A percentile compares a stretch with the other conserved stretches of the same genome.
phyloP scores from a whole-genome alignment of 2,329 filamentous ascomycete genomes.

The Fonsecaea erecta region DNA sequence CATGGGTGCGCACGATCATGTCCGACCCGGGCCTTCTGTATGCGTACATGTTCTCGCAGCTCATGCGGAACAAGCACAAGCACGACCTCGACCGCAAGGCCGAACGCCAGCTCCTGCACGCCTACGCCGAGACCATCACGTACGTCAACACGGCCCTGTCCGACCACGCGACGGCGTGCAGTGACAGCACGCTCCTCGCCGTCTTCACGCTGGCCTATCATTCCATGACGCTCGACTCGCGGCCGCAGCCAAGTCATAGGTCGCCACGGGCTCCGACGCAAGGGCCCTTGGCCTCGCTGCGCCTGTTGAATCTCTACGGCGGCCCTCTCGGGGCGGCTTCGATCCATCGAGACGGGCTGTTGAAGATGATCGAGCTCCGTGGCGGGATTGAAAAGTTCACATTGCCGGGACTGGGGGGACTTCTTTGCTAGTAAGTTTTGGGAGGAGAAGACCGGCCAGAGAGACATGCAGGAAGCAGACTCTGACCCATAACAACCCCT shows the following conservation, averaged over 20 bases:
- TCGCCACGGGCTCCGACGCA: not conserved
- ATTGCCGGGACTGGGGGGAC: constrained; percentile 3
- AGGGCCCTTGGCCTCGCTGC: constrained; percentile 13
- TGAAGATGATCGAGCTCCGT: constrained; percentile 34
- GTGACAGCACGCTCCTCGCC: not conserved
- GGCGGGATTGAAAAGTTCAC: constrained; percentile 29
- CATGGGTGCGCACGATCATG: constrained; percentile 12
- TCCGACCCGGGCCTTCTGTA: constrained; percentile 7
- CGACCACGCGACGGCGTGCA: constrained; percentile 1
- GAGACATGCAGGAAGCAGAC: not conserved
- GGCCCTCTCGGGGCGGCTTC: constrained; percentile 10
- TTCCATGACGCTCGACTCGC: not conserved
- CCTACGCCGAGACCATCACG: constrained; percentile 1
- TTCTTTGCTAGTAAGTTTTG: constrained; percentile 18
- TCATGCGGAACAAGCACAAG: constrained; percentile 11
- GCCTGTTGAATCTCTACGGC: constrained; percentile 21
- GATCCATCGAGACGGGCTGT: constrained; percentile 34
- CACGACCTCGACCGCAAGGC: not conserved
- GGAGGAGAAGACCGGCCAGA: not conserved
- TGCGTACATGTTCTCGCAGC: constrained; percentile 5
- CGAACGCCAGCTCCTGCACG: constrained; percentile 6
- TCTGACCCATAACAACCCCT: not conserved
- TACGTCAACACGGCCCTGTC: constrained; percentile 8
- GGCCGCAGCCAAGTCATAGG: not conserved
- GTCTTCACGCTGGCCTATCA: constrained; percentile 12